Base-by-base conservation (phyloP, 2,329 filamentous ascomycete species). In the Colletotrichum magnum region DNA sequence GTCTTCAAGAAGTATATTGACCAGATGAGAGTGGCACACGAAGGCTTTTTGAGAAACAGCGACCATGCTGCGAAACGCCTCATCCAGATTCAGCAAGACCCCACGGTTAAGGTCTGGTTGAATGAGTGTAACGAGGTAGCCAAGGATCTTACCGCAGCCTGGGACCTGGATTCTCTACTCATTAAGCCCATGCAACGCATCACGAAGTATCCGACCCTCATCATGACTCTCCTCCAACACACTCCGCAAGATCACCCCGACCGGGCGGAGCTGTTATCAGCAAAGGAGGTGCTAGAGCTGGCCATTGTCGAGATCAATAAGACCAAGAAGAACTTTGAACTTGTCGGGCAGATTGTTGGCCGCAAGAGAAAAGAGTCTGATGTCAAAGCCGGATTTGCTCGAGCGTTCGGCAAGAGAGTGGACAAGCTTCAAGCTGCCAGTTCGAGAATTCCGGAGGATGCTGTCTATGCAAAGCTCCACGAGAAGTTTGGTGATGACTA, bases 131-230 rank as follows among this genome's bases (percentile, higher is more conserved):
- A 96, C 76, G 91, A 94, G 74, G 95, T 95, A 76, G 95, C 95
- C 13, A 93, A 94, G 74, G 96, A 98, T 77, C 87, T 99, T 72
- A 99, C 96, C 0, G 90, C 91, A 28, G 95, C 96, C 0, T 99
- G 96, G 96, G 93, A 97, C 79, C 81, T 99, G 70, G 95, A 98
- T 79, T 97, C 96, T 0, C 85, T 99, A n/a, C 88, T 99, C 21
- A 95, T 99, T 77, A 99, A 99, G 80, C 96, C 96, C 2, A 95
- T 97, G 79, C 96, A 99, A 81, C 90, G 96, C 56, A 92, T 98
- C 71, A 91, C 95, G 41, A 98, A 98, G 76, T 99, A 98, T 77
- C 94, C 94, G 4, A 90, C 97, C 53, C 85, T 99, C 48, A 89
- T 99, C 52, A 89, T 90, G 41, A 91, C 94, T 65, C 85, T 99